A percentile compares a stretch with the other conserved stretches of the same genome.
phyloP scores from a whole-genome alignment of 164 flowering plant species.

The Stephania yunnanensis region DNA sequence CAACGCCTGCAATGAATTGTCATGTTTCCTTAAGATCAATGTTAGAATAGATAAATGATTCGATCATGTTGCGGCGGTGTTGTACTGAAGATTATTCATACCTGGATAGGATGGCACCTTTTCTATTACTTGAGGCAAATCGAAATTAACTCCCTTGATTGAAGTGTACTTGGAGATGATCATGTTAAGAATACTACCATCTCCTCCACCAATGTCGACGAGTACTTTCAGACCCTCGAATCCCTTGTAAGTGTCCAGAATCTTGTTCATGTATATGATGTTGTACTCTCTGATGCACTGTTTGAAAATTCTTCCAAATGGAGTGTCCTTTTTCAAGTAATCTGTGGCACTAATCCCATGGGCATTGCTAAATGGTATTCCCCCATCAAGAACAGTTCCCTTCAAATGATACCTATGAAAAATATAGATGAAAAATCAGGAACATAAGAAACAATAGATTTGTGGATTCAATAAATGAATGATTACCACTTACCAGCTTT shows the following conservation, averaged over 20 bases:
- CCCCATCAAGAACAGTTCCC: slow-evolving; percentile 87
- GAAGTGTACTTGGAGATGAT: slow-evolving; percentile 66
- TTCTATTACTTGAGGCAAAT: slow-evolving; percentile 73
- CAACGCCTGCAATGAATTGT: slow-evolving; percentile 38
- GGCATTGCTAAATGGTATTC: slow-evolving; percentile 76
- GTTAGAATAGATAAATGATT: background rate
- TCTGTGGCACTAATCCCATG: slow-evolving; percentile 73
- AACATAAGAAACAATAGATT: too few species aligned
- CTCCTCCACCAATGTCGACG: slow-evolving; percentile 90
- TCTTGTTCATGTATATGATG: slow-evolving; percentile 65
- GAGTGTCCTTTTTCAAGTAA: slow-evolving; percentile 59
- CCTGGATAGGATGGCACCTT: slow-evolving; percentile 66
- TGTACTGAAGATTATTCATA: slow-evolving; percentile 6
- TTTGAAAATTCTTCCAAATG: slow-evolving; percentile 79
- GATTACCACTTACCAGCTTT: slow-evolving; percentile 60
- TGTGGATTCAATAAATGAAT: too few species aligned
- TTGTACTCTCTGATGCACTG: slow-evolving; percentile 66
- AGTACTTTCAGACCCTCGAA: slow-evolving; percentile 54
- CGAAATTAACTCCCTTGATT: slow-evolving; percentile 72
- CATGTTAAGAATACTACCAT: slow-evolving; percentile 55
- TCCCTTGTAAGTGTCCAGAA: slow-evolving; percentile 60
- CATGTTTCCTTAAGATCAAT: background rate
- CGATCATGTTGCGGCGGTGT: too few species aligned
- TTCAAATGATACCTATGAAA: slow-evolving; percentile 64
- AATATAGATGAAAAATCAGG: background rate